phyloP scores from a whole-genome alignment of 148 eudicot genomes.

The Bassia scoparia region DNA sequence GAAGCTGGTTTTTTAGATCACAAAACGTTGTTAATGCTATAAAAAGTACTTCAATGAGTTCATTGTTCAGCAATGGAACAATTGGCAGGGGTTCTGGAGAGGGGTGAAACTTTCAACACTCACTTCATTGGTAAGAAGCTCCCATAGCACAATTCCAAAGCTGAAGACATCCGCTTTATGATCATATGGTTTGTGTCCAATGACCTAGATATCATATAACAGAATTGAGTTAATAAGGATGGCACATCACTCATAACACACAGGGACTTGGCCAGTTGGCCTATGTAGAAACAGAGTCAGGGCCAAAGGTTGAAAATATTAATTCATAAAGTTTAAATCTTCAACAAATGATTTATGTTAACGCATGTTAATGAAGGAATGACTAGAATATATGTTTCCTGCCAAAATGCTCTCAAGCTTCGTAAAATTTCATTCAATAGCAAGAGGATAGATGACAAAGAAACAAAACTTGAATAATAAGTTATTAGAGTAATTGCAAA shows the following conservation, averaged over 20 bases:
- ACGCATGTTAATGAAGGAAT: not conserved
- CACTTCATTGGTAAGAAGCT: conserved; percentile 74
- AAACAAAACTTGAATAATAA: not conserved
- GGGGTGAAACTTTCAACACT: conserved; percentile 1
- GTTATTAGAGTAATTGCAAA: not conserved
- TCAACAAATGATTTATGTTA: too few relatives aligned
- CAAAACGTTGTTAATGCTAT: not conserved
- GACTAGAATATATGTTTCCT: not conserved
- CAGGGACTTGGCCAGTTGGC: too few relatives aligned
- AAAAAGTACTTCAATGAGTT: not conserved
- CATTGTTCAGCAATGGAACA: not conserved
- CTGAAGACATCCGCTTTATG: conserved; percentile 76
- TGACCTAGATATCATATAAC: conserved; percentile 35
- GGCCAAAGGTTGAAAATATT: not conserved
- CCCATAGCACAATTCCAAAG: conserved; percentile 73
- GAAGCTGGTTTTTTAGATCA: conserved; percentile 42
- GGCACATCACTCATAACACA: not conserved
- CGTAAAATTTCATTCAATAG: too few relatives aligned
- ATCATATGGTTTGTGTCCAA: conserved; percentile 65
- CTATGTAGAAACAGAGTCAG: too few relatives aligned
- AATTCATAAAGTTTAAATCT: too few relatives aligned
- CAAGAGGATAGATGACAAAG: too few relatives aligned
- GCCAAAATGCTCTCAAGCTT: not conserved
- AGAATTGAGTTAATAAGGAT: not conserved
- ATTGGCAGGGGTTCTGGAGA: not conserved